These are phyloP conservation scores for Torulaspora franciscae DNA, from an alignment of 805 yeast genomes.

Conservation along the genomic window DNA sequence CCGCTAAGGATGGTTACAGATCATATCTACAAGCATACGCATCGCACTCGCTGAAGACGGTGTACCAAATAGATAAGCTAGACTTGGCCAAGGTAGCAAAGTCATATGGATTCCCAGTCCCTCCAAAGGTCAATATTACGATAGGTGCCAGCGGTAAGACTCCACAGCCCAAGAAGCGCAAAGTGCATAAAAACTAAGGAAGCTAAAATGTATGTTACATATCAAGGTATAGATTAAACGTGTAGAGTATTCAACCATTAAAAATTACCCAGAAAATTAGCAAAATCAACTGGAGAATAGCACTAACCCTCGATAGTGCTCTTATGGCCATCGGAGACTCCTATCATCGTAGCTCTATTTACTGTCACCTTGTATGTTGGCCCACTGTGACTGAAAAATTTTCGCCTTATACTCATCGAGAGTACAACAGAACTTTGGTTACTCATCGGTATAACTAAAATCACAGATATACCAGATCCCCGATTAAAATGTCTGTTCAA, in stretches of 20 bases:
- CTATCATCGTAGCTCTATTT: neutral
- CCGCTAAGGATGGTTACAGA: conserved; percentile 96
- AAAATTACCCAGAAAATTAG: neutral
- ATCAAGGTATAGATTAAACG: conserved; percentile 3
- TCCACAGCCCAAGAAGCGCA: conserved; percentile 29
- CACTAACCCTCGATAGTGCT: no score
- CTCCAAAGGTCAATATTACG: conserved; percentile 94
- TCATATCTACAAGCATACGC: conserved; percentile 96
- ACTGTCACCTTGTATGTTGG: neutral
- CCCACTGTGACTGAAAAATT: neutral
- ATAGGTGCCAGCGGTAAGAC: conserved; percentile 88
- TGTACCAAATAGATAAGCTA: conserved; percentile 90
- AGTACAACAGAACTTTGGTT: neutral
- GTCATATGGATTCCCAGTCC: conserved; percentile 89
- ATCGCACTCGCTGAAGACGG: conserved; percentile 92
- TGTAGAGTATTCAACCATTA: conserved; percentile 2
- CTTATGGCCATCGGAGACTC: no score
- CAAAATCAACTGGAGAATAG: neutral
- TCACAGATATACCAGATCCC: neutral
- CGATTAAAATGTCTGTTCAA: conserved; percentile 18
- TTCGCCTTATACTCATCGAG: conserved; percentile 1
- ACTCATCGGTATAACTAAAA: neutral
- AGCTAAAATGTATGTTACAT: neutral
- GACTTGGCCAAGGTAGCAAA: conserved; percentile 93
- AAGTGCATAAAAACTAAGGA: conserved; percentile 16